Evolutionary conservation across 371 early-diverging fungal genomes (phyloP).

Genomic region (Phascolomyces articulosus): DNA sequence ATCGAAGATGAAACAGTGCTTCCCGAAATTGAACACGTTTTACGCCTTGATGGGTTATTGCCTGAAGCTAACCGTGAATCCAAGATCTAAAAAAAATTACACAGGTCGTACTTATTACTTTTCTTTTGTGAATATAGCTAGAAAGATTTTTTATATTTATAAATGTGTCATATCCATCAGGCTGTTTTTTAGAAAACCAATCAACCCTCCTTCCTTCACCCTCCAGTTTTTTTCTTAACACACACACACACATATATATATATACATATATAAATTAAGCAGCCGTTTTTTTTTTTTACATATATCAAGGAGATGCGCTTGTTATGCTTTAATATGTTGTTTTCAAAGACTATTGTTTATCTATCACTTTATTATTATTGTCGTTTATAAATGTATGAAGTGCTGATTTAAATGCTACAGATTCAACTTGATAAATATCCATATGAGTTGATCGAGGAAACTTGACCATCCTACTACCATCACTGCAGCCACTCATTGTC

Average conservation of each 20-base stretch:
- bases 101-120: no score
- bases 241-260: no score
- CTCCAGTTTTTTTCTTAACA: no score
- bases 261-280: no score
- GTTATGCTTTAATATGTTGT: no score
- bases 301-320: no score
- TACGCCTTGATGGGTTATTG: constrained; percentile 32
- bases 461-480: constrained; percentile 6
- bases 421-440: constrained; percentile 29
- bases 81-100: constrained; percentile 11
- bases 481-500: no score
- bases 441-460: constrained; percentile 32
- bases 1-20: constrained; percentile 79
- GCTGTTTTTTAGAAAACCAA: no score
- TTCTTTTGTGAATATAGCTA: no score
- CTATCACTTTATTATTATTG: not conserved
- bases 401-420: constrained; percentile 6
- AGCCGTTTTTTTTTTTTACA: no score
- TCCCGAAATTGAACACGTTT: constrained; percentile 53
- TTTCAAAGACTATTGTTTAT: not conserved
- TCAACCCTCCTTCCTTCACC: no score
- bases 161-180: no score
- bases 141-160: not conserved
- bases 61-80: constrained; percentile 13
- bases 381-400: constrained; percentile 11